Evolutionary conservation across 2,329 filamentous ascomycete genomes (phyloP).

Genomic region (Penicillium sp.): DNA sequence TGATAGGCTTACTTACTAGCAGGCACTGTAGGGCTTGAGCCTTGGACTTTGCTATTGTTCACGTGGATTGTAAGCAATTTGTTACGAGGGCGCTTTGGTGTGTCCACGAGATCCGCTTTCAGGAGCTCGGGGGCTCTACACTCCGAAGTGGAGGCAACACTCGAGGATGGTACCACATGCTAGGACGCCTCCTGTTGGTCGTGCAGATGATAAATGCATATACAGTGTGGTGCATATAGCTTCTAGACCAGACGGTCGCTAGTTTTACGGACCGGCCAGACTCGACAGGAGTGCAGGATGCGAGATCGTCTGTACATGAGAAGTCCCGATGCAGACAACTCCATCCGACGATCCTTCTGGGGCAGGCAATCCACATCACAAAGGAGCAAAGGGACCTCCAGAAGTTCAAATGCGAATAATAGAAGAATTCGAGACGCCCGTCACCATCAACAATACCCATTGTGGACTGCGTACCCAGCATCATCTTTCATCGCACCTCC

Average conservation of each 20-base stretch:
- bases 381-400: neutral
- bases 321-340: neutral
- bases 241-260: neutral
- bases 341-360: constrained; percentile 2
- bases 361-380: neutral
- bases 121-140: neutral
- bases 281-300: neutral
- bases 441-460: neutral
- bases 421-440: neutral
- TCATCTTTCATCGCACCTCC: neutral
- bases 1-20: neutral
- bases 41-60: neutral
- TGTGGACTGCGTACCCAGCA: neutral
- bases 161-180: neutral
- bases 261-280: neutral
- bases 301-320: neutral
- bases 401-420: neutral
- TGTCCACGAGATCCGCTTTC: neutral
- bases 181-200: neutral
- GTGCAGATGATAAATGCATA: neutral
- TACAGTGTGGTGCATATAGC: neutral
- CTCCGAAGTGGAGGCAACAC: neutral
- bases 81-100: neutral
- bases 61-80: neutral
- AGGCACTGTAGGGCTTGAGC: neutral